Evolutionary conservation across 768 basidiomycete species (phyloP).

Genomic region (Mrakia frigida): DNA sequence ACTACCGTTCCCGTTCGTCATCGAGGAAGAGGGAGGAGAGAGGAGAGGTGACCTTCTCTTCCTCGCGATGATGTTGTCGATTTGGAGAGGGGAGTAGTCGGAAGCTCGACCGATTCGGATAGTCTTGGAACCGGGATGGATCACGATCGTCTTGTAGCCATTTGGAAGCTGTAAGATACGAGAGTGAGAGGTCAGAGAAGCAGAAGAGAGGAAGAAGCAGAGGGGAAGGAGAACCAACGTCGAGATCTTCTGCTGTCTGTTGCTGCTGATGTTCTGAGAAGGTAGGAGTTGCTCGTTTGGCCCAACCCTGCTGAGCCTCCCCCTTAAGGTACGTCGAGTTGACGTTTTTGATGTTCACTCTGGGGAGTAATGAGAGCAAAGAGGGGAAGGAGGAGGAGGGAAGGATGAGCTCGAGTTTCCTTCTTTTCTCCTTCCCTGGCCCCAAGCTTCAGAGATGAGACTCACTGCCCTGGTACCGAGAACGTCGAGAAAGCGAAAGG

Average conservation of each 20-base stretch:
- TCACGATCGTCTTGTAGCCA: constrained; percentile 39
- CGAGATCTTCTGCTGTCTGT: constrained; percentile 45
- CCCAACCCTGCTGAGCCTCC: constrained; percentile 69
- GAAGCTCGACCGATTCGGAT: constrained; percentile 45
- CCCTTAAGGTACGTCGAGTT: constrained; percentile 71
- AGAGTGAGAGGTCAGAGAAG: constrained; percentile 36
- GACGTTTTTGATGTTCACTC: constrained; percentile 74
- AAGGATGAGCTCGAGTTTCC: constrained; percentile 29
- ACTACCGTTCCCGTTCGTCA: constrained; percentile 18
- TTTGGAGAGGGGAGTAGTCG: constrained; percentile 38
- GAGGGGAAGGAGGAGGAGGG: constrained; percentile 23
- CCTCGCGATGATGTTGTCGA: constrained; percentile 36
- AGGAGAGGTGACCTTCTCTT: constrained; percentile 24
- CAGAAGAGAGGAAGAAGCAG: not conserved
- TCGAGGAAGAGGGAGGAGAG: not conserved
- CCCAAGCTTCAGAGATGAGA: constrained; percentile 17
- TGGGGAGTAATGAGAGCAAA: constrained; percentile 39
- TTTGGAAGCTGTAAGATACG: not conserved
- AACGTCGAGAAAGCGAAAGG: constrained; percentile 68
- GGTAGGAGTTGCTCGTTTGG: constrained; percentile 33
- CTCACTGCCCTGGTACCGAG: constrained; percentile 69
- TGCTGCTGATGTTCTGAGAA: constrained; percentile 38
- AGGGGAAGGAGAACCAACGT: constrained; percentile 34
- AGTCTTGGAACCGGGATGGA: constrained; percentile 47
- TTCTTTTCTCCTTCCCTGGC: not conserved